phyloP scores from a whole-genome alignment of 2,329 filamentous ascomycete species.

The Fonsecaea nubica region DNA sequence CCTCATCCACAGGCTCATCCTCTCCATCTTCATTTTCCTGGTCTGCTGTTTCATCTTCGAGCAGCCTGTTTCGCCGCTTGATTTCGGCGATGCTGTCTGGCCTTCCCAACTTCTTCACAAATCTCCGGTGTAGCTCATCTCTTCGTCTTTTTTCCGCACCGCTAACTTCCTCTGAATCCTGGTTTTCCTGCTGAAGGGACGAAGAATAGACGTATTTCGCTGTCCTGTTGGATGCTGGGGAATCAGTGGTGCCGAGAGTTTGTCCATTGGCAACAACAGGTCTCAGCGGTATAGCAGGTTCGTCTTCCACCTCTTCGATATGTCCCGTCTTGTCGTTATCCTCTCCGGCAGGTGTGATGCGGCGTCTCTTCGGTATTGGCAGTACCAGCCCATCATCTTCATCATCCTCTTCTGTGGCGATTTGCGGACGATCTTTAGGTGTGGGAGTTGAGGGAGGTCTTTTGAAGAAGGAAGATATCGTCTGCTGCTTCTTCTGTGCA shows the following conservation, averaged over 20 bases:
- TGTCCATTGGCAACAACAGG: conserved; percentile 33
- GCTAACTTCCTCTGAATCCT: conserved; percentile 47
- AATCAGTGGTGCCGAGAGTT: conserved; percentile 10
- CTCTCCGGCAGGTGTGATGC: conserved; percentile 40
- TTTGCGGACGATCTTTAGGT: background rate
- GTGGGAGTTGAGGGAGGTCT: conserved; percentile 20
- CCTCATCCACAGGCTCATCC: conserved; percentile 60
- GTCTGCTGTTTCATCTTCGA: conserved; percentile 60
- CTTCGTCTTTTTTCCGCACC: conserved; percentile 64
- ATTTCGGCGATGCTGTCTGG: conserved; percentile 78
- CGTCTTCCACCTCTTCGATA: conserved; percentile 9
- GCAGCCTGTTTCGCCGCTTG: conserved; percentile 64
- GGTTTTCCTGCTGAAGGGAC: conserved; percentile 51
- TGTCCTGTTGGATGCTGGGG: conserved; percentile 55
- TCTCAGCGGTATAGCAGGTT: conserved; percentile 17
- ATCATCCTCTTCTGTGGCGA: conserved; percentile 43
- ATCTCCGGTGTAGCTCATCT: conserved; percentile 77
- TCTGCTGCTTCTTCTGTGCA: conserved; percentile 56
- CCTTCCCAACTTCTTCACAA: conserved; percentile 87
- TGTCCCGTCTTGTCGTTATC: conserved; percentile 37
- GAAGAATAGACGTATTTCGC: conserved; percentile 66
- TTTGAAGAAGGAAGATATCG: conserved; percentile 43
- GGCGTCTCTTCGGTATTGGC: conserved; percentile 52
- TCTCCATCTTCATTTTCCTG: conserved; percentile 65
- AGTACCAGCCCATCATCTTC: conserved; percentile 49